Evolutionary conservation across 1,284 basidiomycete genomes (phyloP).

Genomic region (Peniophora sp.): DNA sequence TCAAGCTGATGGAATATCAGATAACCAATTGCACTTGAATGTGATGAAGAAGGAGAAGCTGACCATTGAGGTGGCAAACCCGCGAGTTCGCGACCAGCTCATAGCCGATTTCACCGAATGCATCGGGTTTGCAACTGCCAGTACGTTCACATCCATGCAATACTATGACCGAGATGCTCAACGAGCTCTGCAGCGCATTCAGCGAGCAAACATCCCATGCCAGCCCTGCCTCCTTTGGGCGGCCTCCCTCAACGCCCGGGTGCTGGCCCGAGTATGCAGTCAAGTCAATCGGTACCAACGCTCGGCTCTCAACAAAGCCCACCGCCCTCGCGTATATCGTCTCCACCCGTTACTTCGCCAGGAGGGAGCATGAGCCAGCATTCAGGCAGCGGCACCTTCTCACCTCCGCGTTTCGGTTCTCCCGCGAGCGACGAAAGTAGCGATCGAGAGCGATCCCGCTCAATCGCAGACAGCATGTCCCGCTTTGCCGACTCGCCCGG

Average conservation of each 20-base stretch:
- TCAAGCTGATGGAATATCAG: constrained; percentile 27
- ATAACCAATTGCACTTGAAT: constrained; percentile 66
- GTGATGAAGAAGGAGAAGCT: constrained; percentile 90
- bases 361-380: too few relatives aligned
- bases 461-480: constrained; percentile 17
- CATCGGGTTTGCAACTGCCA: constrained; percentile 68
- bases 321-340: neutral
- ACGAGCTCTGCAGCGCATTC: constrained; percentile 4
- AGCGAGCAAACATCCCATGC: constrained; percentile 38
- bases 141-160: constrained; percentile 35
- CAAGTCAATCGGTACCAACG: too few relatives aligned
- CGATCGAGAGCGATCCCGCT: constrained; percentile 13
- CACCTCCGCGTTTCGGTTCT: constrained; percentile 5
- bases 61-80: constrained; percentile 58
- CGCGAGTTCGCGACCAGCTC: constrained; percentile 57
- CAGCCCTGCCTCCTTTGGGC: constrained; percentile 22
- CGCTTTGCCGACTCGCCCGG: constrained; percentile 17
- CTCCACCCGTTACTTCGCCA: neutral
- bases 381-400: neutral
- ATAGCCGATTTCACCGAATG: constrained; percentile 77
- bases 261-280: constrained; percentile 1
- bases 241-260: constrained; percentile 10
- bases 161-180: neutral
- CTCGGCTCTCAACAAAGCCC: neutral
- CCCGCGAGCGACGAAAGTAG: constrained; percentile 11